A percentile compares a stretch with the other conserved stretches of the same genome.
Evolutionary conservation across 345 rosid genomes (phyloP).

Genomic region (Murraya paniculata): DNA sequence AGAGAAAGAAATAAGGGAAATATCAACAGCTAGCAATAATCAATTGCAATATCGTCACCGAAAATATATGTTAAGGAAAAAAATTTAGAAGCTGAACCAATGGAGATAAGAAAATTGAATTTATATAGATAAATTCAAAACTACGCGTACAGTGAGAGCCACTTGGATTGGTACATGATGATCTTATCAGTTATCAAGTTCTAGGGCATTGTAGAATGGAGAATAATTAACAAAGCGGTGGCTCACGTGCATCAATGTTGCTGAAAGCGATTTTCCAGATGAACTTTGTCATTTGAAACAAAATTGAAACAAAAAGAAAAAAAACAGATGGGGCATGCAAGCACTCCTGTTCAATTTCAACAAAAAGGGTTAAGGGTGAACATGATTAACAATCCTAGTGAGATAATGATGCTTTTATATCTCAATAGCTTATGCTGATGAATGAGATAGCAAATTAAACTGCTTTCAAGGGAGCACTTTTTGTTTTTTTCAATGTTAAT

Average conservation of each 20-base stretch:
- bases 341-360: neutral
- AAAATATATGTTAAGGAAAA: neutral
- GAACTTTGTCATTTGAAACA: neutral
- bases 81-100: neutral
- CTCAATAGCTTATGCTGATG: too few species aligned
- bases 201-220: neutral
- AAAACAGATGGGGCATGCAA: neutral
- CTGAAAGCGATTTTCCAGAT: neutral
- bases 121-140: too few species aligned
- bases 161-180: too few species aligned
- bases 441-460: too few species aligned
- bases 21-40: neutral
- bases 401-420: too few species aligned
- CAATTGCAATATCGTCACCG: neutral
- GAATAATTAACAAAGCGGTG: neutral
- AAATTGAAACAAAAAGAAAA: too few species aligned
- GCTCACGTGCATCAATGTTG: neutral
- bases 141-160: too few species aligned
- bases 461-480: too few species aligned
- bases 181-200: too few species aligned
- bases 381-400: too few species aligned
- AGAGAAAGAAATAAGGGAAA: neutral
- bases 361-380: too few species aligned
- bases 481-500: too few species aligned
- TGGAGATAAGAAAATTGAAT: neutral